These are phyloP conservation scores for Alternaria dauci DNA, from an alignment of 2,329 filamentous ascomycete species.

Conservation along the genomic window DNA sequence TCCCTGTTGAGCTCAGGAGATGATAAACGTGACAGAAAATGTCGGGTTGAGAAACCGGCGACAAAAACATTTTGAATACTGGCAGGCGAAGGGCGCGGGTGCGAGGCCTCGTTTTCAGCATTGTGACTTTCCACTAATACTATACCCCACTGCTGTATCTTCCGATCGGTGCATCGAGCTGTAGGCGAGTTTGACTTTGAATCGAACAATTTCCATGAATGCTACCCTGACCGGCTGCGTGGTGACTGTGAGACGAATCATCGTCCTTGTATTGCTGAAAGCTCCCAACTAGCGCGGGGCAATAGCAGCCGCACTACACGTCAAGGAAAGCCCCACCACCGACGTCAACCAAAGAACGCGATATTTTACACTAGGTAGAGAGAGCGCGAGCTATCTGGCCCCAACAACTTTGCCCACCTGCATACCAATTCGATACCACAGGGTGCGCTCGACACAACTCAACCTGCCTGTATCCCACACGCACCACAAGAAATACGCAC, in stretches of 20 bases:
- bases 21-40: background rate
- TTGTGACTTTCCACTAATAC: slow-evolving; percentile 38
- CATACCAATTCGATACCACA: background rate
- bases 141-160: slow-evolving; percentile 45
- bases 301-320: slow-evolving; percentile 16
- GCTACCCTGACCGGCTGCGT: background rate
- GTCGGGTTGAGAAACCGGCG: background rate
- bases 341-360: slow-evolving; percentile 15
- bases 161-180: slow-evolving; percentile 24
- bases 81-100: background rate
- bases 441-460: background rate
- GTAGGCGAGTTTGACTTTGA: slow-evolving; percentile 2
- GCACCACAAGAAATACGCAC: background rate
- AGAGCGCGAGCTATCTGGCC: background rate
- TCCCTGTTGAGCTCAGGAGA: background rate
- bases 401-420: background rate
- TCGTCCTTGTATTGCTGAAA: slow-evolving; percentile 1
- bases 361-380: slow-evolving; percentile 3
- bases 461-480: background rate
- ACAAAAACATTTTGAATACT: background rate
- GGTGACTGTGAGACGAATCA: background rate
- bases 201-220: slow-evolving; percentile 1
- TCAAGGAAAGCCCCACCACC: slow-evolving; percentile 26
- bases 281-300: slow-evolving; percentile 29
- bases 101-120: slow-evolving; percentile 6